Evolutionary conservation across 2,329 filamentous ascomycete species (phyloP).

Genomic region (Macrophomina phaseolina): DNA sequence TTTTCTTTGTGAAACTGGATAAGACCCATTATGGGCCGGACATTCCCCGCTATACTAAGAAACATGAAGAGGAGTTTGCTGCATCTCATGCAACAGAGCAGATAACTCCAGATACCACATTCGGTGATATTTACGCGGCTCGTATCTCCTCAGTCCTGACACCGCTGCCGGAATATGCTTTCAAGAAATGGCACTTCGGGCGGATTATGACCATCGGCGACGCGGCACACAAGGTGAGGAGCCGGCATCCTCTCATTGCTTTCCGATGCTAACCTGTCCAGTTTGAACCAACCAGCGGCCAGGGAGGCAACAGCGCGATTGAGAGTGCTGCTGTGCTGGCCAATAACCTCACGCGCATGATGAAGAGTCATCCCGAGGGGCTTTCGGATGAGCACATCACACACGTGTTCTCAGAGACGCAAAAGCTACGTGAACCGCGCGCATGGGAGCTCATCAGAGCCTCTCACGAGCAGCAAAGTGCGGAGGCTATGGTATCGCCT

Average conservation of each 20-base stretch:
- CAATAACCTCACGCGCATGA: conserved; percentile 20
- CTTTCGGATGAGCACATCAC: conserved; percentile 2
- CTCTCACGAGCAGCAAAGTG: conserved; percentile 2
- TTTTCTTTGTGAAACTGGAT: conserved; percentile 36
- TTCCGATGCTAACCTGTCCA: background rate
- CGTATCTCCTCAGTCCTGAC: conserved; percentile 34
- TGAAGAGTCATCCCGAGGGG: conserved; percentile 4
- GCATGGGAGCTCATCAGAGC: conserved; percentile 4
- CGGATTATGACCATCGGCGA: conserved; percentile 51
- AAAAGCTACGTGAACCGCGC: background rate
- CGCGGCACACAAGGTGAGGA: conserved; percentile 48
- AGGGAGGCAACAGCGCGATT: conserved; percentile 34
- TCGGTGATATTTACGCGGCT: conserved; percentile 44
- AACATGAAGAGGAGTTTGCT: conserved; percentile 40
- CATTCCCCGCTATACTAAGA: conserved; percentile 40
- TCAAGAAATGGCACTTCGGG: conserved; percentile 48
- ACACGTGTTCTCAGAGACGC: conserved; percentile 1
- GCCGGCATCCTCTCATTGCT: too few species aligned
- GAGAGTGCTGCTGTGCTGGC: conserved; percentile 33
- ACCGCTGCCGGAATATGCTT: conserved; percentile 45
- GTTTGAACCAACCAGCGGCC: conserved; percentile 33
- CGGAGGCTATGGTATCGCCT: conserved; percentile 20
- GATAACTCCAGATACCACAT: conserved; percentile 37
- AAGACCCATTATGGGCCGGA: conserved; percentile 31
- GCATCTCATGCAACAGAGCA: conserved; percentile 35